Base-by-base conservation (phyloP, 345 rosid species). In the Pelargonium nanum region DNA sequence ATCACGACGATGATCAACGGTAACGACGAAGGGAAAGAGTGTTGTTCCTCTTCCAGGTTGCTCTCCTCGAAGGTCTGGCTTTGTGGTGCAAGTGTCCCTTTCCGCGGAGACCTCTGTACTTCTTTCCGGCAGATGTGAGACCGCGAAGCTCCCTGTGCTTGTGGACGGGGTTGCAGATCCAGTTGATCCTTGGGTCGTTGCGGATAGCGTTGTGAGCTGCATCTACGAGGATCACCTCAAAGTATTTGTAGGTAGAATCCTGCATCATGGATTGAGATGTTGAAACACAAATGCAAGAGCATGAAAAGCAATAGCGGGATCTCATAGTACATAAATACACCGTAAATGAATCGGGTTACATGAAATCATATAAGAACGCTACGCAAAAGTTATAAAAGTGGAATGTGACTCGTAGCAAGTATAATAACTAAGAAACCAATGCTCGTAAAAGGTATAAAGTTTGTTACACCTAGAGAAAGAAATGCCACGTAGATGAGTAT, bases 181-280 rank as follows among this genome's bases (percentile, higher is more conserved):
- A 67, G 69, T 70, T 74, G 75, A 74, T 74, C 58, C 78, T 63
- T 28, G 74, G 72, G 63, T 74, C 78, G 52, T 69, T 69, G n/a
- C 67, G 62, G 32, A 73, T 68, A 3, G 77, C 73, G 56, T 73
- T 73, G 26, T 73, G 77, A 19, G 73, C 72, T 12, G 57, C 64
- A 61, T 73, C 77, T 25, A 73, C 77, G 57, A 73, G 26, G n/a
- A 73, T 65, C 1, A 73, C 70, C 67, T 73, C 77, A 53, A 12
- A 73, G 59, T 68, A 73, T 63, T 74, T 74, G 58, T 67, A 74
- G 4, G 78, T 74, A 8, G 78, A 74, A 54, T 74, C 78, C 78
- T 34, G 12, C 45, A 34, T 1, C n/a, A 28, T 28, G 12, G 45
- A 9, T 10, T 9, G 45, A 5, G 12, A 28, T 2, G 7, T 28